Conservation (phyloP, 768 basidiomycete species). For the Rhizopogon roseolus region DNA sequence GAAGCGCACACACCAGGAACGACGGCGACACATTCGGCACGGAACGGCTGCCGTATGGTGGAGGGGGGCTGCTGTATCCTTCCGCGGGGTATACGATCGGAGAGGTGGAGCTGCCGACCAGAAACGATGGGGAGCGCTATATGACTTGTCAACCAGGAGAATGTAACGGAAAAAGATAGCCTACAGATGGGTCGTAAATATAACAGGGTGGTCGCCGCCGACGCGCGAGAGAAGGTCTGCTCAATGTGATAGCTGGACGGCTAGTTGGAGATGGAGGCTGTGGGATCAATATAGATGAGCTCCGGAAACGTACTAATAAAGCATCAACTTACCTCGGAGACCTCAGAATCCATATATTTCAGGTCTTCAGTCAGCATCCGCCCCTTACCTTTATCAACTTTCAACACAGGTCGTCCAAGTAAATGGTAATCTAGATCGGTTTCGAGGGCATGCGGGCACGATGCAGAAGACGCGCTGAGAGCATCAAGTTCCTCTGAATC, state of each 20-base stretch:
- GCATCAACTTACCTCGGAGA: not conserved
- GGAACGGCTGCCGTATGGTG: slow-evolving; percentile 11
- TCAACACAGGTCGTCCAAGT: not conserved
- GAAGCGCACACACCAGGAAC: slow-evolving; percentile 7
- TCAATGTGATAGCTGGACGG: not conserved
- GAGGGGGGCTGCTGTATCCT: slow-evolving; percentile 25
- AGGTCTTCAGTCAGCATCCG: slow-evolving; percentile 7
- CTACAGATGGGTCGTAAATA: slow-evolving; percentile 18
- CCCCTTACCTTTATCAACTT: slow-evolving; percentile 17
- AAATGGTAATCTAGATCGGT: not conserved
- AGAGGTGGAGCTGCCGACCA: slow-evolving; percentile 26
- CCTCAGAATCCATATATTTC: not conserved
- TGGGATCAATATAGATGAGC: not conserved
- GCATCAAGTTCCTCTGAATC: not conserved
- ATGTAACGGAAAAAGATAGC: not conserved
- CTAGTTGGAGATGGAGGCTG: not conserved
- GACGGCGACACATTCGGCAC: slow-evolving; percentile 11
- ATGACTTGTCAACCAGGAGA: slow-evolving; percentile 2
- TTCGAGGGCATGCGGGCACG: not conserved
- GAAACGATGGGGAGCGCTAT: slow-evolving; percentile 25
- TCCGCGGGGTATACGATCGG: slow-evolving; percentile 23
- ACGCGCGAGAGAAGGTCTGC: not conserved
- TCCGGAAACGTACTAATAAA: not conserved
- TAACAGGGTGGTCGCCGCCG: slow-evolving; percentile 13
- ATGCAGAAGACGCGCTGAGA: not conserved